A percentile compares a stretch with the other conserved stretches of the same genome.
Conservation (phyloP, 2,329 filamentous ascomycete genomes). For the Ambrosiella xylebori region DNA sequence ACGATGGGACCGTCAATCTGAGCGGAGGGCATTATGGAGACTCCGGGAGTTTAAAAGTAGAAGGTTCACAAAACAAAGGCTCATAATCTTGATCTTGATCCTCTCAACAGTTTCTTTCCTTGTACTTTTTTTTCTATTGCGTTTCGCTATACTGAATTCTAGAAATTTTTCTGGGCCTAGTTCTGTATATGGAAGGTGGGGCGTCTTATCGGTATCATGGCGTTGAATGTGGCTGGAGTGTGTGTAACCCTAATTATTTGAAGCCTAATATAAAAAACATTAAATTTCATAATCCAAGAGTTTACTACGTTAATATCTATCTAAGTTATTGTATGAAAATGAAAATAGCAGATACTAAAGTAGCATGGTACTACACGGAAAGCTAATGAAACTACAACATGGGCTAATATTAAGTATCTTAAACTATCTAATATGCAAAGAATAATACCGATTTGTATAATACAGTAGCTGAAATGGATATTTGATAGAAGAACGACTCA, state of each 20-base stretch:
- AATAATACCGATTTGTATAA: not conserved
- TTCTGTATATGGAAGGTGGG: slow-evolving; percentile 11
- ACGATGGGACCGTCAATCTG: slow-evolving; percentile 43
- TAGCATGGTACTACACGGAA: too few species aligned
- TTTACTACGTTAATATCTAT: too few species aligned
- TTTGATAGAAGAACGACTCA: not conserved
- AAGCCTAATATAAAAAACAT: too few species aligned
- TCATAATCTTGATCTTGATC: not conserved
- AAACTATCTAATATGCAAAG: not conserved
- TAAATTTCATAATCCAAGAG: too few species aligned
- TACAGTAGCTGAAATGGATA: not conserved
- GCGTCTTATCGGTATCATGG: not conserved
- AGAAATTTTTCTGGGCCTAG: slow-evolving; percentile 12
- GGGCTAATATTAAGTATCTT: not conserved
- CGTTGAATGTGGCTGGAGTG: not conserved
- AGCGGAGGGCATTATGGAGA: slow-evolving; percentile 35
- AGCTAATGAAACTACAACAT: not conserved
- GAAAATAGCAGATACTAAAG: not conserved
- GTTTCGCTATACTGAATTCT: slow-evolving; percentile 6
- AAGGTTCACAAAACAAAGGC: not conserved
- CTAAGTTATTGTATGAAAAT: not conserved
- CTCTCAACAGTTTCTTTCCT: not conserved
- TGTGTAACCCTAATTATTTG: not conserved
- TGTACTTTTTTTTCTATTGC: slow-evolving; percentile 4
- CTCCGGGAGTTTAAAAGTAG: not conserved